phyloP scores from a whole-genome alignment of 768 basidiomycete species.

The Boletus speciosus region DNA sequence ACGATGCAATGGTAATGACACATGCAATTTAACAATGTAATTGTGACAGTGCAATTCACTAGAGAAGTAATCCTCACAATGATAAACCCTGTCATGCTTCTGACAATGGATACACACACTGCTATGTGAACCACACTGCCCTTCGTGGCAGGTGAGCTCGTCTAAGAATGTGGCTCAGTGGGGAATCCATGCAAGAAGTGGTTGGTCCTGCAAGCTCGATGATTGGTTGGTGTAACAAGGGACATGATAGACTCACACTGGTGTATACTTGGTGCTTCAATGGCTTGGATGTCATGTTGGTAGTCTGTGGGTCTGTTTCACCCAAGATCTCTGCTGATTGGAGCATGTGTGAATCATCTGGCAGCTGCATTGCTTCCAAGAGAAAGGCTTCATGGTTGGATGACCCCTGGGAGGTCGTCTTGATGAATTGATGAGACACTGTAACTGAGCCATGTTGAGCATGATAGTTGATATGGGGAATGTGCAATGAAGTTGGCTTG shows the following conservation, averaged over 20 bases:
- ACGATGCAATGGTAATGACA: constrained; percentile 11
- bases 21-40: constrained; percentile 13
- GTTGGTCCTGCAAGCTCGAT: neutral
- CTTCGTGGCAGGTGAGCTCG: constrained; percentile 16
- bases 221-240: no score
- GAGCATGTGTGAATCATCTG: no score
- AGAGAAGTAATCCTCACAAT: constrained; percentile 13
- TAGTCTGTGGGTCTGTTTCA: no score
- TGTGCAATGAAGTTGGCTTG: no score
- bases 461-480: no score
- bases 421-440: no score
- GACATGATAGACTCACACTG: neutral
- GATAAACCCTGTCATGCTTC: neutral
- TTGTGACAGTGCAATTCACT: neutral
- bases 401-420: no score
- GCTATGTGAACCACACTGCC: neutral
- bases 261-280: neutral
- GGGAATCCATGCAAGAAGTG: constrained; percentile 2
- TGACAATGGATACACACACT: neutral
- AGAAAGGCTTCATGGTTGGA: no score
- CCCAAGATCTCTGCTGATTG: no score
- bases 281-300: no score
- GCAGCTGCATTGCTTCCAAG: no score
- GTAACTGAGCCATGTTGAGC: no score
- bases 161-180: constrained; percentile 3